Base-by-base conservation (phyloP, 2,329 filamentous ascomycete species). In the Colletotrichum simmondsii region DNA sequence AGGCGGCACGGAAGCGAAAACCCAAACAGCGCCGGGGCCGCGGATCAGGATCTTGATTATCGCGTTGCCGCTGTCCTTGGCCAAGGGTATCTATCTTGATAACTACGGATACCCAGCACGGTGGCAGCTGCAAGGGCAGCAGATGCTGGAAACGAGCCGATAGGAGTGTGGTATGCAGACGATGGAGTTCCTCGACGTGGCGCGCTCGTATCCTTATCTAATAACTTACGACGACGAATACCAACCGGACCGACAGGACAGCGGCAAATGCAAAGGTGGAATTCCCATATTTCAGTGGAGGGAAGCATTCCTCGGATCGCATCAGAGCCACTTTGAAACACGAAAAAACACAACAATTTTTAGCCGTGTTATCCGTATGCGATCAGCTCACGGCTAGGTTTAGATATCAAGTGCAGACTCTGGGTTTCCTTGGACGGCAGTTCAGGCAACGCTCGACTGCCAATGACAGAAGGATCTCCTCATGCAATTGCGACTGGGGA, bases 1-100 rank as follows among this genome's bases (percentile, higher is more conserved):
- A 61, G 70, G 70, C 66, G 52, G 58, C 64, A 62, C 52, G 37
- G 57, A 30, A 35, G 42, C 37, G 26, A 37, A 24, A 68, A 60
- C 28, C 52, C 65, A 59, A 63, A 30, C 12, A 58, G 35, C 49
- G 57, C 32, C 63, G 32, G 65, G 32, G 42, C 60, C 53, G 26
- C 61, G 63, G 57, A 22, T 58, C 16, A 46, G 64, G 63, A n/a
- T 46, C 42, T 24, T 52, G 19, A 49, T 49, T 49, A 49, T 49
- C 42, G 42, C 19, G 8, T 19, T 49, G 49, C 49, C 35, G 64
- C n/a, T 60, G 11, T 32, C 52, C 42, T 67, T 24, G n/a, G 42
- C 19, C 58, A 35, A 42, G 19, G 65, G 24, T 49, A 19, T 49
- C 42, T 32, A 37, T 37, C n/a, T 63, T 56, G 56, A 70, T 60